phyloP scores from a whole-genome alignment of 2,329 filamentous ascomycete genomes.

The Capronia americana region DNA sequence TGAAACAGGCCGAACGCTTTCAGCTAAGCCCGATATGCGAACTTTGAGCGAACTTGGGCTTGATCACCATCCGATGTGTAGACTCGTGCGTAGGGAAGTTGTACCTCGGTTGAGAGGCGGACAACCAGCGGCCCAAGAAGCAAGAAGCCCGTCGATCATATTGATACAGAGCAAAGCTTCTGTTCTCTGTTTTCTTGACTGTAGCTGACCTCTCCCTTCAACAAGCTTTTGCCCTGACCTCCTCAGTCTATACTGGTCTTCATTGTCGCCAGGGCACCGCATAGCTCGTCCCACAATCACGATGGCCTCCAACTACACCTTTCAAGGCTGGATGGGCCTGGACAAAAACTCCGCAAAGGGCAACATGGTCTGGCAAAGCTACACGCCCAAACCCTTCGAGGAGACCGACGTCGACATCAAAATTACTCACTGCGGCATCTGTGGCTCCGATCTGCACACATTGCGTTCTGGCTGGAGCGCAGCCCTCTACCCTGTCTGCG shows the following conservation, averaged over 20 bases:
- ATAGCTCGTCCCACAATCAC: neutral
- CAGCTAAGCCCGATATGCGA: neutral
- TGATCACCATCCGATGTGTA: neutral
- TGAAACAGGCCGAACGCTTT: neutral
- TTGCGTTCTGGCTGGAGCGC: conserved; percentile 40
- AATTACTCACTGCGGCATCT: conserved; percentile 71
- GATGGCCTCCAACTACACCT: conserved; percentile 54
- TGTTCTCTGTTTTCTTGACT: neutral
- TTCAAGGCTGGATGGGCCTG: conserved; percentile 64
- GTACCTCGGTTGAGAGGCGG: conserved; percentile 12
- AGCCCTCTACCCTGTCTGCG: conserved; percentile 57
- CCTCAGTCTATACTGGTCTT: neutral
- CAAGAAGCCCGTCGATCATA: neutral
- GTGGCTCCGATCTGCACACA: conserved; percentile 63
- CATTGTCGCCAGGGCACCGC: neutral
- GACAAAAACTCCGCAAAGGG: conserved; percentile 57
- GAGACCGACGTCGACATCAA: conserved; percentile 71
- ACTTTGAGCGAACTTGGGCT: neutral
- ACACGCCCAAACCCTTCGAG: conserved; percentile 53
- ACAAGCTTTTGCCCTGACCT: neutral
- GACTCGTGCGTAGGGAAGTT: neutral
- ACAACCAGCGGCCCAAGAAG: neutral
- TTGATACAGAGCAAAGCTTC: neutral
- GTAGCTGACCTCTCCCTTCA: neutral
- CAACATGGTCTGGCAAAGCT: conserved; percentile 47